phyloP scores from a whole-genome alignment of 2,329 filamentous ascomycete species.

The Aspergillus quadricinctus region DNA sequence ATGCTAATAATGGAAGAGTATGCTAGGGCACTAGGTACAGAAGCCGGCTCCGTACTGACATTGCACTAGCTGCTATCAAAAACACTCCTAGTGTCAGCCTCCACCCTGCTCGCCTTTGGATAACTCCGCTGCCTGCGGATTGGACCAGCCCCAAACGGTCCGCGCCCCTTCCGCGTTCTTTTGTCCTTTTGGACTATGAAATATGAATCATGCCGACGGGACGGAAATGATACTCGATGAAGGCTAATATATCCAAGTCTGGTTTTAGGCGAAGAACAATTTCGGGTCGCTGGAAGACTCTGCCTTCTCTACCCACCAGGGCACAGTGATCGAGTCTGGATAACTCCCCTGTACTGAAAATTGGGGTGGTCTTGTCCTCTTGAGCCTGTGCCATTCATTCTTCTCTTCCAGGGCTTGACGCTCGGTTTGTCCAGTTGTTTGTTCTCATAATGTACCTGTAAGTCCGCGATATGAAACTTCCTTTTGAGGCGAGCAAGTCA shows the following conservation, averaged over 20 bases:
- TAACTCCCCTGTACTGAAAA: conserved; percentile 8
- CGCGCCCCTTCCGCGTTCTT: conserved; percentile 2
- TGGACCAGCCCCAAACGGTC: conserved; percentile 11
- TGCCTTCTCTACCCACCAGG: conserved; percentile 17
- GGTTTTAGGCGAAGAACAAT: conserved; percentile 12
- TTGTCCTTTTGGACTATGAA: not conserved
- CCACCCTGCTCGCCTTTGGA: conserved; percentile 12
- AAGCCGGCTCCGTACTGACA: not conserved
- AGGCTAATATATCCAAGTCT: conserved; percentile 15
- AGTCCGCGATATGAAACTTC: conserved; percentile 11
- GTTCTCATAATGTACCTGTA: conserved; percentile 11
- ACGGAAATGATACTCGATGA: conserved; percentile 10
- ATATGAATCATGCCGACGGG: not conserved
- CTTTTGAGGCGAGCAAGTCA: not conserved
- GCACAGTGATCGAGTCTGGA: conserved; percentile 10
- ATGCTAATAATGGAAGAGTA: too few relatives aligned
- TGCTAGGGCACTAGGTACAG: too few relatives aligned
- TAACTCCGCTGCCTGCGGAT: conserved; percentile 12
- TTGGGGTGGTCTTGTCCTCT: conserved; percentile 10
- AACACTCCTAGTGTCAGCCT: conserved; percentile 14
- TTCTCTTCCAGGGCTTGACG: conserved; percentile 26
- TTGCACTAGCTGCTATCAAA: conserved; percentile 4
- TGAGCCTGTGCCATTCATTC: conserved; percentile 15
- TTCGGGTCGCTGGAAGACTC: conserved; percentile 18
- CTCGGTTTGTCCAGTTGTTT: conserved; percentile 18